A percentile compares a stretch with the other conserved stretches of the same genome.
Conservation (phyloP, 257 asterid genomes). For the Solanum clarkiae region DNA sequence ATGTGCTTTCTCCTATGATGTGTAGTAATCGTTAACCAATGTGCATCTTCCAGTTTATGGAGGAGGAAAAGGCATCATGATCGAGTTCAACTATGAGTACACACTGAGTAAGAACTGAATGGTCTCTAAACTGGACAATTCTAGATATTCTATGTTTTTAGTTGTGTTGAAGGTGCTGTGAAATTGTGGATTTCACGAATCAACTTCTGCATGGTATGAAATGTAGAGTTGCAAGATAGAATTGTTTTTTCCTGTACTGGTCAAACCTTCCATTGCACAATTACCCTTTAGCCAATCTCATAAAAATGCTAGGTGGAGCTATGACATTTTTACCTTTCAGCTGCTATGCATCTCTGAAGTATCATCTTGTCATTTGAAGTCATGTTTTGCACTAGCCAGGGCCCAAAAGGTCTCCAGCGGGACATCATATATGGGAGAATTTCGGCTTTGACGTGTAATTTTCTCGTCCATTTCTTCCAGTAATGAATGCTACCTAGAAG, state of each 20-base stretch:
- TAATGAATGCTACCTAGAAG: not conserved
- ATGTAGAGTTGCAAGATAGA: not conserved
- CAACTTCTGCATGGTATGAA: not conserved
- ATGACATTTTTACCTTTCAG: no score
- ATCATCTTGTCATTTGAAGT: not conserved
- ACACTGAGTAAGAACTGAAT: not conserved
- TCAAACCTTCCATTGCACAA: not conserved
- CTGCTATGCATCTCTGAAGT: not conserved
- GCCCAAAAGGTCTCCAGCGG: not conserved
- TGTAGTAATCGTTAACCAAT: not conserved
- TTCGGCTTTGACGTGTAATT: not conserved
- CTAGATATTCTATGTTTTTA: not conserved
- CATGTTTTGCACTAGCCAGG: not conserved
- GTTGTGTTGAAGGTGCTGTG: not conserved
- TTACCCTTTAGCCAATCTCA: not conserved
- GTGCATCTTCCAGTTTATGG: not conserved
- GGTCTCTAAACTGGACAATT: not conserved
- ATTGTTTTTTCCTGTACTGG: not conserved
- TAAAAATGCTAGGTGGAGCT: not conserved
- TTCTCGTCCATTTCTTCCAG: not conserved
- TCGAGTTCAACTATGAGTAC: not conserved
- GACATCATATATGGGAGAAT: no score
- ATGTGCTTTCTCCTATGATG: not conserved
- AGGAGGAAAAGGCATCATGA: not conserved
- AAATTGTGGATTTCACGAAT: not conserved